A percentile compares a stretch with the other conserved stretches of the same genome.
Evolutionary conservation across 108 stramenopile genomes (phyloP).

Genomic region (Discostella stelligeroides): DNA sequence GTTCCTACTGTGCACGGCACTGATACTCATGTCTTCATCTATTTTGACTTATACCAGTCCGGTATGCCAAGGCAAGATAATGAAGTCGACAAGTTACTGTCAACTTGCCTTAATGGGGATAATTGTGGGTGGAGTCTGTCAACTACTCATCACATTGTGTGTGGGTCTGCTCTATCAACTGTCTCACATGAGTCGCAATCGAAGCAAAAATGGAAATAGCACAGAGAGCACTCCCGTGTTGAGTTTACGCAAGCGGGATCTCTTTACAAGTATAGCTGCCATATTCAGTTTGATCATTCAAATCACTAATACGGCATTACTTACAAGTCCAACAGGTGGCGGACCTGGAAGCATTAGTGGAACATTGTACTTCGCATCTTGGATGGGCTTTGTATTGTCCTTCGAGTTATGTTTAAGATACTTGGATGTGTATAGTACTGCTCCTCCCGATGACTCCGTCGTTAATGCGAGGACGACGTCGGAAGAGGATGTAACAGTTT

Average conservation of each 20-base stretch:
- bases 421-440: constrained; percentile 24
- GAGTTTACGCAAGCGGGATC: constrained; percentile 2
- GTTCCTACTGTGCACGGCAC: constrained; percentile 7
- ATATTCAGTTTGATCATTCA: constrained; percentile 14
- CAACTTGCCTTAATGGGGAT: constrained; percentile 20
- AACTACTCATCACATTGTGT: constrained; percentile 6
- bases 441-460: background rate
- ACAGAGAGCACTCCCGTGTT: background rate
- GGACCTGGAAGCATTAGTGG: constrained; percentile 35
- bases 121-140: constrained; percentile 31
- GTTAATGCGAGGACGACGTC: background rate
- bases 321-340: constrained; percentile 32
- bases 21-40: constrained; percentile 23
- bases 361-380: constrained; percentile 27
- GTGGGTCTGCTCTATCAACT: constrained; percentile 28
- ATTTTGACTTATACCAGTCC: constrained; percentile 20
- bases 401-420: constrained; percentile 43
- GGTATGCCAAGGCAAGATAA: constrained; percentile 16
- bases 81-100: constrained; percentile 30
- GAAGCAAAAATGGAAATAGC: background rate
- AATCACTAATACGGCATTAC: constrained; percentile 10
- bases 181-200: constrained; percentile 5
- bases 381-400: constrained; percentile 27
- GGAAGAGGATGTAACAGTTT: constrained; percentile 9
- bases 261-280: background rate